Conservation (phyloP, 179 eudicot genomes). For the Camellia oleifera region DNA sequence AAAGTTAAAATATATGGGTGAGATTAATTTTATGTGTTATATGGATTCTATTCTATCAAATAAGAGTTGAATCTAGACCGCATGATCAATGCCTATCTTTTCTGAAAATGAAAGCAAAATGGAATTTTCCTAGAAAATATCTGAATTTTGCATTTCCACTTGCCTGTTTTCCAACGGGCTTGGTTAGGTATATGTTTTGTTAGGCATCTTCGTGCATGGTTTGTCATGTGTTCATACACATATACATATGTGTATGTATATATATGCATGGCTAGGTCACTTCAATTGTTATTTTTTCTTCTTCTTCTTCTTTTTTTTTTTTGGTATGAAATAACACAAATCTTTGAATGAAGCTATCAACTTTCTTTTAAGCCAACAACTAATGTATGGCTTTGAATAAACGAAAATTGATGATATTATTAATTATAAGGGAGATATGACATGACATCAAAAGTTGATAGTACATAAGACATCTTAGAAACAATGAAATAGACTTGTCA, state of each 20-base stretch:
- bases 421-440: too few species aligned
- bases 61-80: too few species aligned
- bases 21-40: not conserved
- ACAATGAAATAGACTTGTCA: too few species aligned
- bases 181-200: conserved; percentile 12
- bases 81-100: too few species aligned
- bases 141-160: conserved; percentile 8
- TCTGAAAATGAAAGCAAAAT: conserved; percentile 25
- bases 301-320: too few species aligned
- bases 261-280: not conserved
- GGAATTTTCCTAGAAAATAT: conserved; percentile 26
- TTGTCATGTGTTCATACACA: not conserved
- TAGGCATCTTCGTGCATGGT: conserved; percentile 7
- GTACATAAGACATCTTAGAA: too few species aligned
- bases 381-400: too few species aligned
- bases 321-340: not conserved
- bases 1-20: not conserved
- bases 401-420: too few species aligned
- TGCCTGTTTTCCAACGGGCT: conserved; percentile 1
- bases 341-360: not conserved
- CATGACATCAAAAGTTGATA: too few species aligned
- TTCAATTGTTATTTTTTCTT: not conserved
- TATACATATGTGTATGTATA: not conserved
- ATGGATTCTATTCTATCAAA: too few species aligned
- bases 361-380: too few species aligned